A percentile compares a stretch with the other conserved stretches of the same genome.
Evolutionary conservation across 2,329 filamentous ascomycete species (phyloP).

Genomic region (Ceratocystis diversiconidia): DNA sequence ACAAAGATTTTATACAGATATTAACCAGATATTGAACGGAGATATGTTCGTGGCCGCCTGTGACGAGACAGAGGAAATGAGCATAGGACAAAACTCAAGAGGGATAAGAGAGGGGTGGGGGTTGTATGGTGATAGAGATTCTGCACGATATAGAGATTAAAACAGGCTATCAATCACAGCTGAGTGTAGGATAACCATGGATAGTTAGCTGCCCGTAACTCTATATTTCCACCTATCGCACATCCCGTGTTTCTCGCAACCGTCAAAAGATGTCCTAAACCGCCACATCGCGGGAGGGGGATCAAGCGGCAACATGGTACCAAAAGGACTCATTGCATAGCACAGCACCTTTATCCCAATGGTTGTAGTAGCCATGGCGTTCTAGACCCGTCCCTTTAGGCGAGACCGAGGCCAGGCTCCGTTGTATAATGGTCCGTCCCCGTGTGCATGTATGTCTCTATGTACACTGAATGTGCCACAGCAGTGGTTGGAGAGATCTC

Average conservation of each 20-base stretch:
- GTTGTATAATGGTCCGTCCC: no score
- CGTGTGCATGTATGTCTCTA: neutral
- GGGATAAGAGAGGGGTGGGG: no score
- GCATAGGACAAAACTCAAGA: no score
- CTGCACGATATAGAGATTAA: no score
- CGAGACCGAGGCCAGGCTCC: neutral
- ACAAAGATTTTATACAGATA: neutral
- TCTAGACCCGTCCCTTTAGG: neutral
- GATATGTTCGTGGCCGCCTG: neutral
- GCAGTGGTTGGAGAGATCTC: no score
- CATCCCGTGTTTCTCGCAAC: no score
- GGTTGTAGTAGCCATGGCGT: neutral
- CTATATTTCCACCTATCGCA: no score
- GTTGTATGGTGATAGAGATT: no score
- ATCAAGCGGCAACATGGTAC: neutral
- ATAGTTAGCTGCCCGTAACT: no score
- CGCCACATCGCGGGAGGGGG: neutral
- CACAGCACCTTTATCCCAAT: neutral
- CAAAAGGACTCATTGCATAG: neutral
- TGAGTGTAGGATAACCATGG: no score
- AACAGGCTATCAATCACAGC: no score
- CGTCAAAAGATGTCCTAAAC: no score
- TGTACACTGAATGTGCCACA: neutral
- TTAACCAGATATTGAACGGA: neutral
- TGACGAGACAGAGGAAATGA: neutral